Conservation (phyloP, 345 rosid genomes). For the Rhodamnia rubescens region DNA sequence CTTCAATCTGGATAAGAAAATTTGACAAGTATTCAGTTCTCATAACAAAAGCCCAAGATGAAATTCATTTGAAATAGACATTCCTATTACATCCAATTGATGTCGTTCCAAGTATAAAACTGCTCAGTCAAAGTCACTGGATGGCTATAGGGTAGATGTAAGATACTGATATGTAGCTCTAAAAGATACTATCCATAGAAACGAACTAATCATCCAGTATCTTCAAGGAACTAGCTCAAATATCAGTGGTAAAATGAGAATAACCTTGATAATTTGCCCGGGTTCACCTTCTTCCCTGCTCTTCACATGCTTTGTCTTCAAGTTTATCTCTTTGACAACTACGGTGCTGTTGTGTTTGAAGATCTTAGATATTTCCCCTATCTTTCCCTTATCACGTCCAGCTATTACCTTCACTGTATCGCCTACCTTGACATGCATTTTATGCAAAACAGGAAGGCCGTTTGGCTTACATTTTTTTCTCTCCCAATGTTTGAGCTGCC, state of each 20-base stretch:
- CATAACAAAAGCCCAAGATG: background rate
- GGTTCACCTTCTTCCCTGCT: conserved; percentile 79
- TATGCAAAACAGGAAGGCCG: conserved; percentile 79
- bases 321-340: conserved; percentile 65
- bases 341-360: conserved; percentile 72
- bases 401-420: conserved; percentile 77
- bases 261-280: conserved; percentile 82
- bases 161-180: background rate
- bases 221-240: background rate
- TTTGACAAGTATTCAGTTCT: background rate
- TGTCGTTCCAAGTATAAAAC: background rate
- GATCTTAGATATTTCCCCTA: conserved; percentile 67
- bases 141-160: background rate
- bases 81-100: background rate
- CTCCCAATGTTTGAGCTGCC: conserved; percentile 86
- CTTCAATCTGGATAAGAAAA: conserved; percentile 59
- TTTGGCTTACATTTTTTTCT: conserved; percentile 83
- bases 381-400: conserved; percentile 80
- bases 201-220: background rate
- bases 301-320: conserved; percentile 89
- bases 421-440: conserved; percentile 88
- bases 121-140: background rate
- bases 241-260: background rate
- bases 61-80: background rate
- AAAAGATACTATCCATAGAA: background rate